phyloP scores from a whole-genome alignment of 1,284 basidiomycete genomes.

The Psilocybe mexicana region DNA sequence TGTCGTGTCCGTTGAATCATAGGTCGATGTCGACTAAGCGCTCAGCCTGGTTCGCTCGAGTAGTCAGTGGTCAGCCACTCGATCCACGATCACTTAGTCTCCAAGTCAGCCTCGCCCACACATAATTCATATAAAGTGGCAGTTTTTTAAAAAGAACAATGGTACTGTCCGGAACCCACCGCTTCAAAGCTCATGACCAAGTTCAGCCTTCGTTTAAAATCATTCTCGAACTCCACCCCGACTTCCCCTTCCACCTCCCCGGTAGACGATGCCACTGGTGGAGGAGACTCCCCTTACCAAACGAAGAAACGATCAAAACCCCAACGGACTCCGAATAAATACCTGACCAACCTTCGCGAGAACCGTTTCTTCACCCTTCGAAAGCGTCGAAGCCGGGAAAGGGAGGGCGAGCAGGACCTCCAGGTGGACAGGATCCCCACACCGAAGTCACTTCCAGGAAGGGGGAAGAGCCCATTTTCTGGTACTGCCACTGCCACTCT shows the following conservation, averaged over 20 bases:
- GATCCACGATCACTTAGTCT: too few relatives aligned
- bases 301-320: background rate
- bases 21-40: too few relatives aligned
- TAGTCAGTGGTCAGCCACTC: too few relatives aligned
- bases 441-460: background rate
- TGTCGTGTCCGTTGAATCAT: too few relatives aligned
- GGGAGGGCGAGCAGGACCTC: background rate
- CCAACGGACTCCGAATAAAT: background rate
- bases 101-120: background rate
- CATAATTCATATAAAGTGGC: background rate
- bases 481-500: background rate
- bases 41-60: too few relatives aligned
- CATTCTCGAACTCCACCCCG: background rate
- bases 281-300: background rate
- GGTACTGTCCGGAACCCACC: too few relatives aligned
- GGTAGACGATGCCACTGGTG: too few relatives aligned
- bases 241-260: background rate
- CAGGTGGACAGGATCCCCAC: background rate
- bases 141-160: background rate
- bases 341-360: background rate
- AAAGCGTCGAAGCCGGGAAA: background rate
- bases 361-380: background rate
- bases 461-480: too few relatives aligned
- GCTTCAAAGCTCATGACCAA: background rate
- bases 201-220: constrained; percentile 5